Percentiles rank a stretch among this genome's conserved stretches.
Evolutionary conservation across 495 filamentous ascomycete genomes (phyloP).

Genomic region (Neurospora sp.): DNA sequence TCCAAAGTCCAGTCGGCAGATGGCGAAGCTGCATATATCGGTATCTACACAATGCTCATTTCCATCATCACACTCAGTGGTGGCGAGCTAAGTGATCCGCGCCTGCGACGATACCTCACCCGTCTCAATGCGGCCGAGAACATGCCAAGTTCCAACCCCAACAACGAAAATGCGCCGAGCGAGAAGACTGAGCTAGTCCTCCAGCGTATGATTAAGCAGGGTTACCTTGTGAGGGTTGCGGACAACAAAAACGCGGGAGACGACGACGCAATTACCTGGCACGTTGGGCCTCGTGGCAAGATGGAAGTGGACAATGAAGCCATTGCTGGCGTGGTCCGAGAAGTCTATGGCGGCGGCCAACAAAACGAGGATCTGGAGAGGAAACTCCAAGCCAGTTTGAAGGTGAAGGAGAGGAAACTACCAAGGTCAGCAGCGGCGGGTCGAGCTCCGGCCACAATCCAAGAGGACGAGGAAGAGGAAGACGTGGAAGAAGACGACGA

Average conservation of each 20-base stretch:
- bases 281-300: conserved; percentile 76
- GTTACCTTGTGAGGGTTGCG: conserved; percentile 66
- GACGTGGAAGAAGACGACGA: conserved; percentile 6
- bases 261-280: conserved; percentile 68
- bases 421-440: conserved; percentile 1
- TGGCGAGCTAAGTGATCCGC: conserved; percentile 61
- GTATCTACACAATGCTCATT: conserved; percentile 69
- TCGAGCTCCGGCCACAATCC: not conserved
- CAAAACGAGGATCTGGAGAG: conserved; percentile 39
- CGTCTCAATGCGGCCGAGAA: conserved; percentile 68
- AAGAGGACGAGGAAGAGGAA: conserved; percentile 10
- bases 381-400: conserved; percentile 43
- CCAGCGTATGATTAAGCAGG: conserved; percentile 64
- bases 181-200: conserved; percentile 70
- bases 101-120: conserved; percentile 60
- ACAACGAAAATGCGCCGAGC: conserved; percentile 47
- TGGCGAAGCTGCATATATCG: conserved; percentile 69
- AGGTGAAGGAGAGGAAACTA: conserved; percentile 31
- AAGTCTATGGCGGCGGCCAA: conserved; percentile 39
- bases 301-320: conserved; percentile 69
- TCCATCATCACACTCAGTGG: conserved; percentile 60
- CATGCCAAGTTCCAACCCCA: conserved; percentile 33
- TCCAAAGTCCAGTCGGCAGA: conserved; percentile 50
- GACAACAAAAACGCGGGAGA: conserved; percentile 46
- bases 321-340: conserved; percentile 57